Percentiles rank a stretch among this genome's conserved stretches.
Evolutionary conservation across 345 rosid species (phyloP).

Genomic region (Aethionema arabicum): DNA sequence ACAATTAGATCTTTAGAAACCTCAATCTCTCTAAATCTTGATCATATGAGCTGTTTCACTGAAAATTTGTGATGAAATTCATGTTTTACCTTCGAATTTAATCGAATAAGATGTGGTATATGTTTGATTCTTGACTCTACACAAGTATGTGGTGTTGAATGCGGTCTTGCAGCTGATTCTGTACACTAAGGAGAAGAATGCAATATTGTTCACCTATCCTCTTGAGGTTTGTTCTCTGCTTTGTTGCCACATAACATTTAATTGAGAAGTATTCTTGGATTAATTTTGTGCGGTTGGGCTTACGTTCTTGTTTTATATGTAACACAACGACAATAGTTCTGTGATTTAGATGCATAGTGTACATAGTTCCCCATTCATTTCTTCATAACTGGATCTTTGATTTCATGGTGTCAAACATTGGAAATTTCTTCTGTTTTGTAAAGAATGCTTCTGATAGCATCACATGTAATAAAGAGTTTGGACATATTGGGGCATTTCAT

Average conservation of each 20-base stretch:
- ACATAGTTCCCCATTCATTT: not conserved
- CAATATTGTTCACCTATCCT: conserved; percentile 88
- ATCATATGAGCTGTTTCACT: not conserved
- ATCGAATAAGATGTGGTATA: conserved; percentile 9
- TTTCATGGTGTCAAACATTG: not conserved
- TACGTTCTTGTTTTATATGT: not conserved
- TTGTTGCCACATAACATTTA: conserved; percentile 11
- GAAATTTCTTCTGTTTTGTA: not conserved
- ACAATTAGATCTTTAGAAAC: not conserved
- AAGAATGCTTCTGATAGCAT: conserved; percentile 10
- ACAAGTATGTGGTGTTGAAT: conserved; percentile 84
- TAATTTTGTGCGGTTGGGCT: not conserved
- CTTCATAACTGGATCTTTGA: not conserved
- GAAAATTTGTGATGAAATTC: not conserved
- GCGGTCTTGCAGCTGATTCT: conserved; percentile 81
- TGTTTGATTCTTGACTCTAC: conserved; percentile 62
- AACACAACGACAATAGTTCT: not conserved
- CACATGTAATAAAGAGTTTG: not conserved
- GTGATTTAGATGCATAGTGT: conserved; percentile 15
- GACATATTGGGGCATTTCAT: not conserved
- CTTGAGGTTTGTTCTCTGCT: conserved; percentile 54
- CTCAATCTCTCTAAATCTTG: not conserved
- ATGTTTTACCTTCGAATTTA: not conserved
- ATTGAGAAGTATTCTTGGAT: not conserved
- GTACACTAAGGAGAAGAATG: conserved; percentile 86